Base-by-base conservation (phyloP, 1,139 yeast genomes). In the Blastobotrys apis region DNA sequence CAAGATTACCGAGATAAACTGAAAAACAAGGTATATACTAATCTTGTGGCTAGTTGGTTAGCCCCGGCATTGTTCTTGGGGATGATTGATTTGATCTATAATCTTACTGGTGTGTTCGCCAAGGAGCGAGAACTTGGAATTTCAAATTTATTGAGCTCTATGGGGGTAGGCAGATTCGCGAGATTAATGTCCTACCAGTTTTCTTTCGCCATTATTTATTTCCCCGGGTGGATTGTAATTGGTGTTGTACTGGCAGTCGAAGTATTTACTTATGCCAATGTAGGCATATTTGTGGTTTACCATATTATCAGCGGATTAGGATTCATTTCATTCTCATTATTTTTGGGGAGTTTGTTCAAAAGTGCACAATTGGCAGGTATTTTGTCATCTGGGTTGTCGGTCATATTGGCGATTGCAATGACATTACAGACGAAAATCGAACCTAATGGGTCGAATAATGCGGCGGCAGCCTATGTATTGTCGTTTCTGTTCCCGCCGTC, bases 61-160 rank as follows among this genome's bases (percentile, higher is more conserved):
- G 62, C 68, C 4, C 67, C 68, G 2, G 68, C 68, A 0, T 43
- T 65, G 39, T 63, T 64, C 42, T 51, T 65, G 2, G 50, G 60
- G 29, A 57, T 65, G 60, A 59, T 65, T 45, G 69, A 69, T 17
- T 63, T 63, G 13, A 55, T 64, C 12, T 65, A 65, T 47, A 69
- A 65, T 33, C 48, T 65, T 23, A 53, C 67, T 1, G 69, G 69
- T 4, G 48, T 52, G 10, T 58, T 64, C 5, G 67, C 68, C 9
- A 52, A 49, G 30, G 69, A 65, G 31, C 52, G 69, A 15, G 67
- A 65, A 41, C 39, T 47, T 12, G 67, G 68, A 1, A 53, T 65
- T 42, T 48, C 68, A 2, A 51, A 53, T n/a, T 51, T 65, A 16
- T 51, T 65, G 21, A 53, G 58, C 4, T 51, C 59, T 33, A 65